phyloP scores from a whole-genome alignment of 805 yeast species.

The Cyberlindnera meyerae region DNA sequence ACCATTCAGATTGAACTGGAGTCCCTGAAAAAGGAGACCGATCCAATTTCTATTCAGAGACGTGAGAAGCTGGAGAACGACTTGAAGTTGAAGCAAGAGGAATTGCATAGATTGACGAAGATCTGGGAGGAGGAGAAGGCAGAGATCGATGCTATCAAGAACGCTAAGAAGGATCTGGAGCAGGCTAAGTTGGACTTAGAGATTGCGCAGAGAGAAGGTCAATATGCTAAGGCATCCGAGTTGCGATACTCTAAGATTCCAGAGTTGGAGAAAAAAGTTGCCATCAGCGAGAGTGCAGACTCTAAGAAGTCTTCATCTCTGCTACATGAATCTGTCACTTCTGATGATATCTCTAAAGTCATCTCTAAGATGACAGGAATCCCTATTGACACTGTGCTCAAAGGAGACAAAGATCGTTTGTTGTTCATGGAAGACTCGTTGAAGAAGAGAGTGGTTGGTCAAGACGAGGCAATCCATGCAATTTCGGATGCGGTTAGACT shows the following conservation, averaged over 20 bases:
- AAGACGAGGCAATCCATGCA: slow-evolving; percentile 88
- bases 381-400: slow-evolving; percentile 84
- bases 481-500: slow-evolving; percentile 92
- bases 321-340: slow-evolving; percentile 86
- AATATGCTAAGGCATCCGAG: slow-evolving; percentile 85
- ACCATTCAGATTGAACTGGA: slow-evolving; percentile 94
- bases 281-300: slow-evolving; percentile 34
- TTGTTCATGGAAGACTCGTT: slow-evolving; percentile 81
- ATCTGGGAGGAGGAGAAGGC: slow-evolving; percentile 83
- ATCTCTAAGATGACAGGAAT: slow-evolving; percentile 94
- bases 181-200: slow-evolving; percentile 80
- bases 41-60: slow-evolving; percentile 75
- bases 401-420: slow-evolving; percentile 90
- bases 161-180: slow-evolving; percentile 78
- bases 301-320: slow-evolving; percentile 30
- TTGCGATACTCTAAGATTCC: slow-evolving; percentile 87
- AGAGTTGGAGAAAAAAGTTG: slow-evolving; percentile 59
- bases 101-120: slow-evolving; percentile 64
- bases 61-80: slow-evolving; percentile 68
- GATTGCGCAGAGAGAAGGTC: slow-evolving; percentile 75
- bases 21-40: slow-evolving; percentile 89
- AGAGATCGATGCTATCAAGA: slow-evolving; percentile 72
- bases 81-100: slow-evolving; percentile 55
- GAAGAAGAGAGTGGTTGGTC: slow-evolving; percentile 82
- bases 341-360: slow-evolving; percentile 91